These are phyloP conservation scores for Cercospora citrullina DNA, from an alignment of 2,329 filamentous ascomycete species.

Conservation along the genomic window DNA sequence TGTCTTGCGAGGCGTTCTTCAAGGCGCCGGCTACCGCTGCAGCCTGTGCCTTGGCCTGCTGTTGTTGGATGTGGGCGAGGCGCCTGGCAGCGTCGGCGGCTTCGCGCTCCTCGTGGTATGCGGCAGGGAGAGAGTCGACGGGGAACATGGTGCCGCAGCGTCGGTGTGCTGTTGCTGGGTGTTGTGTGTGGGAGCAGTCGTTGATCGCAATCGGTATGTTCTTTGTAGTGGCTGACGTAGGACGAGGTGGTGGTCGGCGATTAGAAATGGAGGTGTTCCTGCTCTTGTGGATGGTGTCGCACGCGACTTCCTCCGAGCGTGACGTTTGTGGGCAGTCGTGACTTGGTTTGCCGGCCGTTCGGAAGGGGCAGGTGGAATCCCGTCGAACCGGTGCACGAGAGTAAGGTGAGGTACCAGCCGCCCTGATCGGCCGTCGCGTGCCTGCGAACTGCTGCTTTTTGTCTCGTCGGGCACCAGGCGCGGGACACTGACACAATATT, in stretches of 20 bases:
- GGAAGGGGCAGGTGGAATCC: constrained; percentile 2
- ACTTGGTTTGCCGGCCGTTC: constrained; percentile 4
- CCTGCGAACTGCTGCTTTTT: not conserved
- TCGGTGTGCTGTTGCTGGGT: not conserved
- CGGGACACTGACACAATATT: not conserved
- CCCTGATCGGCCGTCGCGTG: constrained; percentile 1
- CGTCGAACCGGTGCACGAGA: constrained; percentile 2
- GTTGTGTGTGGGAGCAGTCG: not conserved
- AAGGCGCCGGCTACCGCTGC: constrained; percentile 12
- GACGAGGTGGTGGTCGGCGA: not conserved
- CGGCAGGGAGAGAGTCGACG: constrained; percentile 36
- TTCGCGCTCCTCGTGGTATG: constrained; percentile 38
- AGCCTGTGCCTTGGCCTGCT: constrained; percentile 27
- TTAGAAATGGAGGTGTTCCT: not conserved
- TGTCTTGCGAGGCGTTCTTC: constrained; percentile 13
- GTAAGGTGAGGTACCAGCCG: not conserved
- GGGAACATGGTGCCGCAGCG: constrained; percentile 35
- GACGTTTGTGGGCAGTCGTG: not conserved
- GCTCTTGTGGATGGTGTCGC: not conserved
- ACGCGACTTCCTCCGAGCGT: constrained; percentile 6
- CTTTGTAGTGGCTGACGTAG: not conserved
- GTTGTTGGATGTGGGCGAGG: constrained; percentile 25
- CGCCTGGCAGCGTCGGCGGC: constrained; percentile 31
- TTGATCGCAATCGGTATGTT: not conserved
- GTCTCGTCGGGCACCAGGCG: not conserved